Evolutionary conservation across 371 early-diverging fungal genomes (phyloP).

Genomic region (Lichtheimia hyalospora): DNA sequence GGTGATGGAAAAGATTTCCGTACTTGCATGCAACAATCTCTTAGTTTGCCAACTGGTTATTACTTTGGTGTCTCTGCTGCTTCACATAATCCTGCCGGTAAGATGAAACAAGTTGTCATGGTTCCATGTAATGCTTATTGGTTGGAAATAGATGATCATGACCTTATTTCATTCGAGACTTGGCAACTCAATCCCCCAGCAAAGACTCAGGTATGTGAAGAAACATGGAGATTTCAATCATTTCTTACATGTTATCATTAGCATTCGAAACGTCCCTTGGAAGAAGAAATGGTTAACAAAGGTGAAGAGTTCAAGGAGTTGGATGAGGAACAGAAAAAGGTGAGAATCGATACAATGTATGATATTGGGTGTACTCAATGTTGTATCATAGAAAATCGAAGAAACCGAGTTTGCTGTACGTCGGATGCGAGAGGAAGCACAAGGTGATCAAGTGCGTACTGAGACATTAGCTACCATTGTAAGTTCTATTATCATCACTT

Average conservation of each 20-base stretch:
- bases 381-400: slow-evolving; percentile 50
- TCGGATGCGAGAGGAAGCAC: slow-evolving; percentile 34
- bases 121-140: neutral
- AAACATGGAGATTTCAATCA: neutral
- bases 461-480: slow-evolving; percentile 37
- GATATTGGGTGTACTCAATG: too few species aligned
- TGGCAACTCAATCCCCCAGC: slow-evolving; percentile 73
- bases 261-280: slow-evolving; percentile 55
- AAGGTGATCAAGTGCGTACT: slow-evolving; percentile 23
- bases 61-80: slow-evolving; percentile 81
- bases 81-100: neutral
- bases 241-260: slow-evolving; percentile 10
- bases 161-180: slow-evolving; percentile 70
- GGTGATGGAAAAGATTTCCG: slow-evolving; percentile 60
- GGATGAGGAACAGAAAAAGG: slow-evolving; percentile 49
- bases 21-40: slow-evolving; percentile 61
- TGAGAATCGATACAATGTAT: slow-evolving; percentile 1
- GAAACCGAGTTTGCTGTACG: slow-evolving; percentile 46
- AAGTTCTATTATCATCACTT: neutral
- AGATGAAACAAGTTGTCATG: neutral
- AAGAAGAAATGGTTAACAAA: slow-evolving; percentile 59
- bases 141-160: slow-evolving; percentile 69
- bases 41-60: slow-evolving; percentile 72
- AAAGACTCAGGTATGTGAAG: slow-evolving; percentile 38
- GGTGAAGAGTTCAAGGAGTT: slow-evolving; percentile 55